These are phyloP conservation scores for Asclepias syriaca DNA, from an alignment of 257 asterid genomes.

Conservation along the genomic window DNA sequence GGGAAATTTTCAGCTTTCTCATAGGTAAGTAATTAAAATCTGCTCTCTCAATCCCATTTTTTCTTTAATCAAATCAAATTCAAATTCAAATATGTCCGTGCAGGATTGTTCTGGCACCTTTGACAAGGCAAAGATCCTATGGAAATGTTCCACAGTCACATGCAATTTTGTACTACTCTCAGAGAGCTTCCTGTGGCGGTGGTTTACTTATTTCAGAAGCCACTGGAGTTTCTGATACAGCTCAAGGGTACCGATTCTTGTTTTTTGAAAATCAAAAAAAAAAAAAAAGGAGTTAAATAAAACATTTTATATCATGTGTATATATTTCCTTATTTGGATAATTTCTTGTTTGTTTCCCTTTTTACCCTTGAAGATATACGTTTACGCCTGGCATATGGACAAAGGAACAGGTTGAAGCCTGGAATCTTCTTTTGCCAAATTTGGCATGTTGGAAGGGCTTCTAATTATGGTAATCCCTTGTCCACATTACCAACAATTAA, in stretches of 20 bases:
- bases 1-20: constrained; percentile 18
- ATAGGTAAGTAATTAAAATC: neutral
- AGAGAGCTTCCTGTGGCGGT: constrained; percentile 51
- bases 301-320: too few species aligned
- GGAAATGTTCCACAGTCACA: constrained; percentile 61
- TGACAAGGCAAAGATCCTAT: constrained; percentile 60
- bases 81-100: too few species aligned
- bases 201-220: constrained; percentile 18
- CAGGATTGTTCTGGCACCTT: constrained; percentile 62
- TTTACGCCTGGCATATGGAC: constrained; percentile 26
- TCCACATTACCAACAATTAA: too few species aligned
- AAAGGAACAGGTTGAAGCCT: constrained; percentile 27
- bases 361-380: neutral
- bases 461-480: constrained; percentile 12
- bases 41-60: constrained; percentile 16
- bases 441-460: constrained; percentile 24
- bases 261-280: too few species aligned
- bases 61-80: too few species aligned
- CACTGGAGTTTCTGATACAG: constrained; percentile 46
- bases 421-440: constrained; percentile 31
- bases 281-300: too few species aligned
- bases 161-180: constrained; percentile 57
- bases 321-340: neutral
- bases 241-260: constrained; percentile 15
- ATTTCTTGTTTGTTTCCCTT: neutral